Conservation (phyloP, 1,284 basidiomycete genomes). For the Inonotus obliquus region DNA sequence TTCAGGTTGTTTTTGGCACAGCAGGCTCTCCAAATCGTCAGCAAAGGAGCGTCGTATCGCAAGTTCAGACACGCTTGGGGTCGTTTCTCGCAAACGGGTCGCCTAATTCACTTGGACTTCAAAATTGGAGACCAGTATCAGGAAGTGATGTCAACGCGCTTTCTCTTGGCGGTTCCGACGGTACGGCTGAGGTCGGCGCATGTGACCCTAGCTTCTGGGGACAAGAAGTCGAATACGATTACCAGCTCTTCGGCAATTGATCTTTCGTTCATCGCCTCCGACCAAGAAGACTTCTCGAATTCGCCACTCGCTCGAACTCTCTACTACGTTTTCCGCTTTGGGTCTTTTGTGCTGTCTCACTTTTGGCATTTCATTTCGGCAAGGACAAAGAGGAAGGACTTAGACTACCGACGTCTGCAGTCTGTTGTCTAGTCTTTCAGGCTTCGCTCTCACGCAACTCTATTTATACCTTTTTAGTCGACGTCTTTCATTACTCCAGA, state of each 20-base stretch:
- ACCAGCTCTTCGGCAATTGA: slow-evolving; percentile 45
- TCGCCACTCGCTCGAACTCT: background rate
- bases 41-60: slow-evolving; percentile 50
- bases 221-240: slow-evolving; percentile 57
- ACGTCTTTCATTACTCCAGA: background rate
- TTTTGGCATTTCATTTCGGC: background rate
- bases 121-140: slow-evolving; percentile 47
- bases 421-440: background rate
- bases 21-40: slow-evolving; percentile 46
- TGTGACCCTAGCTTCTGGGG: slow-evolving; percentile 69
- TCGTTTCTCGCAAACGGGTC: slow-evolving; percentile 58
- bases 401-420: no score
- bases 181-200: slow-evolving; percentile 44
- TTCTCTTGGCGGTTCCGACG: slow-evolving; percentile 50
- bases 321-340: background rate
- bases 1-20: slow-evolving; percentile 74
- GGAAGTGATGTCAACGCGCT: slow-evolving; percentile 46
- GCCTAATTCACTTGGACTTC: slow-evolving; percentile 28
- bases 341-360: background rate
- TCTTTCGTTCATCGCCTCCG: background rate
- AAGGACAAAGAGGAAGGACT: background rate
- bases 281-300: background rate
- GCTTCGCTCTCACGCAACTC: background rate
- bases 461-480: slow-evolving; percentile 6
- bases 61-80: slow-evolving; percentile 65